phyloP scores from a whole-genome alignment of 441 rosid genomes.

The Populus hybrid region DNA sequence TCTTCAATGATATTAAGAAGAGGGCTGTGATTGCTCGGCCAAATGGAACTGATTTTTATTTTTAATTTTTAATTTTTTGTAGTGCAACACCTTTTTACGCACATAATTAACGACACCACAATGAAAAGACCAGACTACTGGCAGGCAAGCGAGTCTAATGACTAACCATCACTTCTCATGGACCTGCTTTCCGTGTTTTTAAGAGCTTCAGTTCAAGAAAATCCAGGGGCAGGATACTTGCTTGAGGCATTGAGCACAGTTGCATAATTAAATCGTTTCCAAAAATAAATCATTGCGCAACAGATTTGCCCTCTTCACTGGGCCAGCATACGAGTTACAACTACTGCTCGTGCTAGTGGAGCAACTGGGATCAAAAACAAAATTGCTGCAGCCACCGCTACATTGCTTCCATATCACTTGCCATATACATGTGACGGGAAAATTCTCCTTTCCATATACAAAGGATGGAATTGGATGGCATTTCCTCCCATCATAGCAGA shows the following conservation, averaged over 20 bases:
- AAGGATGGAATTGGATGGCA: not conserved
- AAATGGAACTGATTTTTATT: not conserved
- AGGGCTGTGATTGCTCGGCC: not conserved
- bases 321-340: not conserved
- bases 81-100: not conserved
- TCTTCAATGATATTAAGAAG: not conserved
- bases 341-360: conserved; percentile 23
- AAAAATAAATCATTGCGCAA: not conserved
- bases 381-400: conserved; percentile 52
- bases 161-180: not conserved
- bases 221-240: not conserved
- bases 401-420: not conserved
- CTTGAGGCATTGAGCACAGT: too few relatives aligned
- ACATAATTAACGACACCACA: not conserved
- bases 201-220: not conserved
- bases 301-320: not conserved
- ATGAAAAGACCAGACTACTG: not conserved
- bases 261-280: not conserved
- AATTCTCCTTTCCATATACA: not conserved
- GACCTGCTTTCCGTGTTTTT: not conserved
- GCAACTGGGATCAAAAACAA: conserved; percentile 45
- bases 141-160: not conserved
- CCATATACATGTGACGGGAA: conserved; percentile 1
- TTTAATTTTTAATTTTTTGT: too few relatives aligned
- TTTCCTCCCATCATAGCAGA: not conserved